These are phyloP conservation scores for Aspergillus campestris DNA, from an alignment of 495 filamentous ascomycete species.

Conservation along the genomic window DNA sequence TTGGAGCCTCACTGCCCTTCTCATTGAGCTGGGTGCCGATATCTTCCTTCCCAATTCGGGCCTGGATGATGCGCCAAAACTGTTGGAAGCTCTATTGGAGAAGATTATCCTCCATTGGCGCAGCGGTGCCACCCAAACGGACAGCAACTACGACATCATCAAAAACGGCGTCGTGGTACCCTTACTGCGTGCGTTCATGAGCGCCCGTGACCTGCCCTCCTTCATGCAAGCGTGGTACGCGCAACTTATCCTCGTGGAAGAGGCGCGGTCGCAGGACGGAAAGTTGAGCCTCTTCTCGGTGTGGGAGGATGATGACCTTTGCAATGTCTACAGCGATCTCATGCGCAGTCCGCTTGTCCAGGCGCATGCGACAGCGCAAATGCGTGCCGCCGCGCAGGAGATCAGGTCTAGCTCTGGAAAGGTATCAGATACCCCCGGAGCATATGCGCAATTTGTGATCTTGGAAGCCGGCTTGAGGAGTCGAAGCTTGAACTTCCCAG, in stretches of 20 bases:
- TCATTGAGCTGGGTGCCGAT: constrained; percentile 59
- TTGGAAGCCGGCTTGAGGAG: constrained; percentile 30
- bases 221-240: constrained; percentile 62
- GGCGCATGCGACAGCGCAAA: constrained; percentile 21
- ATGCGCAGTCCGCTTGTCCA: constrained; percentile 28
- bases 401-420: constrained; percentile 21
- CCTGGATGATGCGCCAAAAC: constrained; percentile 28
- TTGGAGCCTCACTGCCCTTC: constrained; percentile 54
- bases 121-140: constrained; percentile 2
- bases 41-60: constrained; percentile 55
- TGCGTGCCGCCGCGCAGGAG: constrained; percentile 24
- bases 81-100: constrained; percentile 34
- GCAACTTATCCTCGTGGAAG: constrained; percentile 45
- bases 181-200: constrained; percentile 53
- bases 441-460: constrained; percentile 33
- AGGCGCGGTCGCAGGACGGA: constrained; percentile 22
- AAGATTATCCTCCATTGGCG: constrained; percentile 34
- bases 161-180: constrained; percentile 43
- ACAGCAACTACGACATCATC: constrained; percentile 21
- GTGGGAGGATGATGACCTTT: constrained; percentile 59
- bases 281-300: constrained; percentile 26
- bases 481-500: constrained; percentile 14
- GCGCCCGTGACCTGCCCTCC: constrained; percentile 53
- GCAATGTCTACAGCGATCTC: constrained; percentile 29
- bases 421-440: constrained; percentile 19